These are phyloP conservation scores for Crucihimalaya himalaica DNA, from an alignment of 345 rosid genomes.

Conservation along the genomic window DNA sequence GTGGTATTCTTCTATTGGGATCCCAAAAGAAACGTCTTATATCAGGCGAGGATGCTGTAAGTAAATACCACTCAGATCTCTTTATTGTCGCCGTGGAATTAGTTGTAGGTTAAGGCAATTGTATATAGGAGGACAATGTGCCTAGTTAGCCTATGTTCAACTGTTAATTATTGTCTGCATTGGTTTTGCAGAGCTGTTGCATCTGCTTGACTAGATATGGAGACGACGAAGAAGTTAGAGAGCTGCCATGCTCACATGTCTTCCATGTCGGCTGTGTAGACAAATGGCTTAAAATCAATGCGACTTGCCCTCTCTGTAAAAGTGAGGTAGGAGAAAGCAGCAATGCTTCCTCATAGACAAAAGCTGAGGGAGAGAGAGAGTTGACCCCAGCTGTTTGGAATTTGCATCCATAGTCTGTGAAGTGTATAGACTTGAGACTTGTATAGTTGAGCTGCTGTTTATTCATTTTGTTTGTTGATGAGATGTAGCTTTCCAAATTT, in stretches of 20 bases:
- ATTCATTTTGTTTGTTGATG: conserved; percentile 34
- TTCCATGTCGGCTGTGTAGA: conserved; percentile 75
- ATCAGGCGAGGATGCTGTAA: conserved; percentile 92
- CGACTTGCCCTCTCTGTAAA: conserved; percentile 77
- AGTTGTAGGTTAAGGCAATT: not conserved
- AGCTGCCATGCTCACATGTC: conserved; percentile 66
- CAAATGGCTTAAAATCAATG: conserved; percentile 81
- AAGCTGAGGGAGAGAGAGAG: not conserved
- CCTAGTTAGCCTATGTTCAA: not conserved
- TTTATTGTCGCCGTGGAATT: not conserved
- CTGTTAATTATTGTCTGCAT: conserved; percentile 3
- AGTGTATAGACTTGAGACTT: conserved; percentile 17
- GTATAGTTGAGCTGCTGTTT: conserved; percentile 28
- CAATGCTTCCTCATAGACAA: conserved; percentile 31
- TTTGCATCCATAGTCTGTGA: not conserved
- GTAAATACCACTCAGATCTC: conserved; percentile 29
- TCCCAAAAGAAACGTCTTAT: conserved; percentile 70
- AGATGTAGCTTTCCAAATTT: conserved; percentile 11
- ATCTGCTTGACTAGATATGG: conserved; percentile 68
- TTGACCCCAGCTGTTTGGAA: not conserved
- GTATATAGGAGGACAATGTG: not conserved
- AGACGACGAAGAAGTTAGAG: conserved; percentile 66
- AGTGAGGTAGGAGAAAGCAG: conserved; percentile 56
- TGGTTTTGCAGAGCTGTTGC: conserved; percentile 64
- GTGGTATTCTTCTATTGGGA: conserved; percentile 72